phyloP scores from a whole-genome alignment of 129 eudicot genomes.

The Flaveria bidentis region DNA sequence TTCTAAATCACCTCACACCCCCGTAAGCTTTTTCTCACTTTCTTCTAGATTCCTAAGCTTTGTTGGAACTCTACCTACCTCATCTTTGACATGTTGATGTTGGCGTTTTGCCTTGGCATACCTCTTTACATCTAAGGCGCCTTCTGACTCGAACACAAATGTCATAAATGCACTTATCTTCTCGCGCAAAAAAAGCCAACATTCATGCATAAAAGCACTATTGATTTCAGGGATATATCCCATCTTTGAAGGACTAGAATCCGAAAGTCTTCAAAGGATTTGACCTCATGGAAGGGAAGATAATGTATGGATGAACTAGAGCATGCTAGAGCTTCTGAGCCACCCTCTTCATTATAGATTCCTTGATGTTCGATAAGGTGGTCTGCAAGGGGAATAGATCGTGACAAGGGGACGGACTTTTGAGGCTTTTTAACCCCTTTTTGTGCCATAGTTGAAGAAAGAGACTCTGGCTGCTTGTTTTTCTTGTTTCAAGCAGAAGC shows the following conservation, averaged over 20 bases:
- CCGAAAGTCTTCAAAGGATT: constrained; percentile 56
- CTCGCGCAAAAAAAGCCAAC: constrained; percentile 57
- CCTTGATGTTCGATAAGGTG: constrained; percentile 28
- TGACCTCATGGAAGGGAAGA: constrained; percentile 37
- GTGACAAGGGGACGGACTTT: background rate
- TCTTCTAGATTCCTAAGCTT: constrained; percentile 50
- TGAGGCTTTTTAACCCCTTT: constrained; percentile 35
- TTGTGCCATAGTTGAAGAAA: constrained; percentile 13
- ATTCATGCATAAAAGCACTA: constrained; percentile 64
- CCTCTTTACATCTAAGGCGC: constrained; percentile 11
- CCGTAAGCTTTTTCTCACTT: constrained; percentile 31
- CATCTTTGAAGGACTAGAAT: constrained; percentile 54
- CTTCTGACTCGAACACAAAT: constrained; percentile 48
- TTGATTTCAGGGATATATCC: constrained; percentile 62
- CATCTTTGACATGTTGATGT: constrained; percentile 25
- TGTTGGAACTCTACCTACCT: constrained; percentile 40
- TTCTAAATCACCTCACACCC: constrained; percentile 27
- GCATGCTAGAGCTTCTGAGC: constrained; percentile 46
- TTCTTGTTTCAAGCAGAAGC: constrained; percentile 25
- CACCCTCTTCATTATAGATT: background rate
- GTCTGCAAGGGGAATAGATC: background rate
- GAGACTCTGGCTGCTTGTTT: constrained; percentile 39
- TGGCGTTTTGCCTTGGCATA: constrained; percentile 50
- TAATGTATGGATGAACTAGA: constrained; percentile 4
- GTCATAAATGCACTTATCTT: constrained; percentile 41